Conservation (phyloP, 108 stramenopile genomes). For the Pelagomonas calceolata region DNA sequence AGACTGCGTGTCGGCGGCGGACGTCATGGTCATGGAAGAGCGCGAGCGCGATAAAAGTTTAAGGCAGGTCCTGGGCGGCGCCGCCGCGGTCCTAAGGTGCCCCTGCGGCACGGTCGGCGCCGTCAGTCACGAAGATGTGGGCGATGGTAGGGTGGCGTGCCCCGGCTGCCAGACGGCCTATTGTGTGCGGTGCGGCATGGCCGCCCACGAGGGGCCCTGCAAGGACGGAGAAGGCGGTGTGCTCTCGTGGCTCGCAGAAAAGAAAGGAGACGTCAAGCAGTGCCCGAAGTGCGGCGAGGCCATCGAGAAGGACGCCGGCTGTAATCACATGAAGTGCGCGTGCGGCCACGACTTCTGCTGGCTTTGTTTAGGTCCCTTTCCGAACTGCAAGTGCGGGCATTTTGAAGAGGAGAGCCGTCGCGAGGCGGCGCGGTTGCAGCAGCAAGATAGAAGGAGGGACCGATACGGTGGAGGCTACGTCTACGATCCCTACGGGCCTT, state of each 20-base stretch:
- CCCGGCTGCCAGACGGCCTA: slow-evolving; percentile 12
- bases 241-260: slow-evolving; percentile 12
- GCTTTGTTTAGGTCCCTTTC: slow-evolving; percentile 10
- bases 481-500: too few species aligned
- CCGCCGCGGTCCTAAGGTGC: slow-evolving; percentile 14
- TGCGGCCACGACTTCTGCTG: slow-evolving; percentile 24
- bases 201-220: slow-evolving; percentile 9
- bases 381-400: neutral
- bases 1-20: slow-evolving; percentile 1
- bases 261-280: slow-evolving; percentile 13
- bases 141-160: slow-evolving; percentile 8
- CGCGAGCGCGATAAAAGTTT: slow-evolving; percentile 12
- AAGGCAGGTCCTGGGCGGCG: slow-evolving; percentile 1
- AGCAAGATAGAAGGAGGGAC: neutral
- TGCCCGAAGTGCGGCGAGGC: slow-evolving; percentile 17
- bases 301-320: slow-evolving; percentile 20
- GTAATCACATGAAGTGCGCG: slow-evolving; percentile 23
- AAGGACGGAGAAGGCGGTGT: too few species aligned
- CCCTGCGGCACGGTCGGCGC: slow-evolving; percentile 13
- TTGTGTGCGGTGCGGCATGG: slow-evolving; percentile 14
- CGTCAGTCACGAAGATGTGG: slow-evolving; percentile 9
- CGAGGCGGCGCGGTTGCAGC: neutral
- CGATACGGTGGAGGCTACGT: too few species aligned
- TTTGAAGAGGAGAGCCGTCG: neutral
- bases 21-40: slow-evolving; percentile 12